Base-by-base conservation (phyloP, 768 basidiomycete species). In the Lyophyllum decastes region DNA sequence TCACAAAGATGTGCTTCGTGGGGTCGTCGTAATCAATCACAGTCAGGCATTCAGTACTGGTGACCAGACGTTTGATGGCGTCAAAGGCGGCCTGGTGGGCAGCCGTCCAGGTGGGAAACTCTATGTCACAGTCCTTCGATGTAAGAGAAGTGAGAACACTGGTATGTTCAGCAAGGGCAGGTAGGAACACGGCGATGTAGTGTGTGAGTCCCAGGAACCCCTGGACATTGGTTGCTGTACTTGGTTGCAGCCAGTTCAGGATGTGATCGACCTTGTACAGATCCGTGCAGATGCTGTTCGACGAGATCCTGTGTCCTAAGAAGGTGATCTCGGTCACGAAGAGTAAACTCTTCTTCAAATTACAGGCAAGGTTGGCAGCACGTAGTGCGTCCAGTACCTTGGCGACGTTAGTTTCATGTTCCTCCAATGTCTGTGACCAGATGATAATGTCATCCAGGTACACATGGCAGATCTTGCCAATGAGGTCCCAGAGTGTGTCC, bases 401-500 rank as follows among this genome's bases (percentile, higher is more conserved):
- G 0, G 52, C 26, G 2, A 74, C 65, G 49, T 73, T 65, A 0
- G 30, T 0, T 0, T 57, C 40, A 25, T 80, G 78, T 49, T 78
- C 72, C 3, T 72, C 73, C 0, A 74, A 17, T 0, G 64, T 58
- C 0, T 76, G 10, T 0, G 77, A 82, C 73, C 75, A 81, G 24
- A 81, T 78, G 14, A 82, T 65, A 41, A 81, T 76, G 50, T 81
- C 72, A 53, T 82, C 76, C 0, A 81, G 64, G 56, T 82, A 81
- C 0, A 78, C 69, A 55, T 81, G 75, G 50, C 77, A 76, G 45
- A 80, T 72, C 1, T 65, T 64, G 0, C 80, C 78, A 25, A 83
- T 70, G 11, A 64, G 63, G 0, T 67, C 58, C 0, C 61, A 43
- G 0, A 83, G 64, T 0, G 76, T 73, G 2, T 58, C 51, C 2